Base-by-base conservation (phyloP, 495 filamentous ascomycete species). In the Talaromyces wortmannii region DNA sequence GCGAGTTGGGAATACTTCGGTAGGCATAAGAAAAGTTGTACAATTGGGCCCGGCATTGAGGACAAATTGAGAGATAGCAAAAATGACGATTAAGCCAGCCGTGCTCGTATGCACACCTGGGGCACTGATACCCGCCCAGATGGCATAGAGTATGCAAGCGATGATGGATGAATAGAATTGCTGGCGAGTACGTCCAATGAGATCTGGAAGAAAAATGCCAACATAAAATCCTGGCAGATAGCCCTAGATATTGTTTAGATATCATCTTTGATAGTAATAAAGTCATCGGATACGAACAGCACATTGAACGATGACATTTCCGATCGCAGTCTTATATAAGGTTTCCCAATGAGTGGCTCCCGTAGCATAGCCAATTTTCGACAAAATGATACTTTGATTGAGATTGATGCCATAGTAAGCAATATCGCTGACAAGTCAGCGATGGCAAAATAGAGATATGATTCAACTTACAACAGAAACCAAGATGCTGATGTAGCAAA, bases 31-130 rank as follows among this genome's bases (percentile, higher is more conserved):
- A 61, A 84, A 86, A 2, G 78, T 83, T 32, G 83, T 78, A 29
- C 76, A 78, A 60, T 84, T 86, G 31, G 81, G 80, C 40, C 74
- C 73, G 73, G 48, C 30, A 13, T 86, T 86, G 65, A 86, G 87
- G 13, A 85, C 56, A 0, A 83, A 61, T 61, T 88, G 81, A n/a
- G 77, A 79, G 17, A 88, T 36, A 16, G 81, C 73, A 57, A 84
- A 87, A 2, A 89, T 60, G 0, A 63, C 56, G 55, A 71, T 68
- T 44, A 63, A 55, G 0, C 66, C 67, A 2, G 52, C 67, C 3
- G 69, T 68, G n/a, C 60, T 58, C 3, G 66, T 63, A 50, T 63
- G 58, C 11, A 58, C 57, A 48, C 48, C 49, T 52, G 65, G 53
- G 52, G 55, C 42, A 33, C 68, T 63, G 12, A 61, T 51, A 11